Evolutionary conservation across 768 basidiomycete genomes (phyloP).

Genomic region (Suillus spraguei): DNA sequence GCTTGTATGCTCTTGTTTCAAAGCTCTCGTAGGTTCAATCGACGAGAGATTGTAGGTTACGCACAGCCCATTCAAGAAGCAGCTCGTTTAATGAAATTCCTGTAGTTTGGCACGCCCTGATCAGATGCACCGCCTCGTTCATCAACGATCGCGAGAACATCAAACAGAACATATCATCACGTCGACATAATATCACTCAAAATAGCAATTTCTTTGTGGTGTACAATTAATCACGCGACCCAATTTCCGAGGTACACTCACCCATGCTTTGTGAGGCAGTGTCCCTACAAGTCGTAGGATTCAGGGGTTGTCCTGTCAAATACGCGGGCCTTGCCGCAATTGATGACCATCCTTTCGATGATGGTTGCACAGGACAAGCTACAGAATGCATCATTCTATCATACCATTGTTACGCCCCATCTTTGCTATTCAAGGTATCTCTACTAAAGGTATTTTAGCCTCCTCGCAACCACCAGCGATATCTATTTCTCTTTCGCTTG

Average conservation of each 20-base stretch:
- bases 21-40: not conserved
- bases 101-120: slow-evolving; percentile 1
- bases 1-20: too few species aligned
- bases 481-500: not conserved
- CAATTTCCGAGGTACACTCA: not conserved
- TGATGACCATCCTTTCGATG: not conserved
- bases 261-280: not conserved
- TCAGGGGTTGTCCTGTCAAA: not conserved
- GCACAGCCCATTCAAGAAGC: slow-evolving; percentile 4
- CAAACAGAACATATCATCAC: not conserved
- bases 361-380: slow-evolving; percentile 7
- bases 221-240: not conserved
- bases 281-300: not conserved
- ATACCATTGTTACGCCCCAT: not conserved
- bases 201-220: slow-evolving; percentile 1
- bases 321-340: slow-evolving; percentile 4
- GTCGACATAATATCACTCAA: not conserved
- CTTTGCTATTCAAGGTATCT: slow-evolving; percentile 6
- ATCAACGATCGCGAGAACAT: slow-evolving; percentile 11
- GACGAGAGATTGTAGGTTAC: not conserved
- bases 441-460: not conserved
- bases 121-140: slow-evolving; percentile 7
- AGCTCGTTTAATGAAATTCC: not conserved
- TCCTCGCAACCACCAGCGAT: slow-evolving; percentile 2
- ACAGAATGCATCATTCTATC: not conserved